Conservation (phyloP, 2,329 filamentous ascomycete species). For the Hymenoscyphus fraxineus region DNA sequence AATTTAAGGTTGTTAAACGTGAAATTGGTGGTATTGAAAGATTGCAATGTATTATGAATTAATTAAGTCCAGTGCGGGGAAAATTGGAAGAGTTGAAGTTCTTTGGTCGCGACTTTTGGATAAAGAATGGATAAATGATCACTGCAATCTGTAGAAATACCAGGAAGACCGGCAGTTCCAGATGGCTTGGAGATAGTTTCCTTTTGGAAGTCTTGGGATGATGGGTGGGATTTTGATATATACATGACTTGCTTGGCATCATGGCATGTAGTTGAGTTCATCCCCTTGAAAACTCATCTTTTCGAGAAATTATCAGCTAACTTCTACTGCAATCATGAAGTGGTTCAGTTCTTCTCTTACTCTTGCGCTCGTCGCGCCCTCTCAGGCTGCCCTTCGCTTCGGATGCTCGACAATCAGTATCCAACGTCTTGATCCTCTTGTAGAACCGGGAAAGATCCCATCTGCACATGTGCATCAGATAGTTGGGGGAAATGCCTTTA, state of each 20-base stretch:
- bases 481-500: conserved; percentile 37
- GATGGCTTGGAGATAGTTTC: background rate
- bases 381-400: conserved; percentile 18
- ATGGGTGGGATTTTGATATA: background rate
- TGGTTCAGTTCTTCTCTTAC: conserved; percentile 5
- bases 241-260: background rate
- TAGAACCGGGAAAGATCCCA: conserved; percentile 15
- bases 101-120: conserved; percentile 6
- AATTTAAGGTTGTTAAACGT: background rate
- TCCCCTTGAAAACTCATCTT: background rate
- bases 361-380: conserved; percentile 7
- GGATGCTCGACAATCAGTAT: conserved; percentile 17
- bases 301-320: background rate
- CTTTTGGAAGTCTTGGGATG: background rate
- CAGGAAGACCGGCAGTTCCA: conserved; percentile 4
- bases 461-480: conserved; percentile 19
- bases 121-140: conserved; percentile 7
- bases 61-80: conserved; percentile 3
- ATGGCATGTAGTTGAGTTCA: background rate
- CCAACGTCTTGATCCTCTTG: conserved; percentile 18
- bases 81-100: conserved; percentile 1
- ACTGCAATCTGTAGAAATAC: background rate
- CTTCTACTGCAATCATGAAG: conserved; percentile 13
- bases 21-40: background rate
- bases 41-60: background rate